A percentile compares a stretch with the other conserved stretches of the same genome.
Evolutionary conservation across 768 basidiomycete genomes (phyloP).

Genomic region (Steccherinum ochraceum): DNA sequence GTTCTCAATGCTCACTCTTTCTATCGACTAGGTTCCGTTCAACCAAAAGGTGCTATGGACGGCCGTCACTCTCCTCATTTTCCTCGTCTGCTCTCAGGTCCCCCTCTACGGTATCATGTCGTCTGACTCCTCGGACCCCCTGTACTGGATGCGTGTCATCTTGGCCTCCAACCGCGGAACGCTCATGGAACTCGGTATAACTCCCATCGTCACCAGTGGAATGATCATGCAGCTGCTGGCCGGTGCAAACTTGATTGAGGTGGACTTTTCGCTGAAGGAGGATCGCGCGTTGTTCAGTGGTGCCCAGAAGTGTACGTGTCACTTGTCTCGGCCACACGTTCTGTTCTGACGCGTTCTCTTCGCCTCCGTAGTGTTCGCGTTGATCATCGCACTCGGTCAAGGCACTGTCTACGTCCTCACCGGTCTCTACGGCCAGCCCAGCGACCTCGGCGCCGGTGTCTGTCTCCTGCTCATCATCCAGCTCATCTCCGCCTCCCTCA

Average conservation of each 20-base stretch:
- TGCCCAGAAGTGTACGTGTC: constrained; percentile 86
- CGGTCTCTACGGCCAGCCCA: constrained; percentile 92
- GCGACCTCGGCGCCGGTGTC: constrained; percentile 92
- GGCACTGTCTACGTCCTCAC: constrained; percentile 96
- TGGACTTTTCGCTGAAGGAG: constrained; percentile 96
- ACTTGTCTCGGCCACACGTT: not conserved
- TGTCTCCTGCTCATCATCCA: constrained; percentile 96
- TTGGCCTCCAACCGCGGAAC: constrained; percentile 97
- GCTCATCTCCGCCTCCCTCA: constrained; percentile 86
- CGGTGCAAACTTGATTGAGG: constrained; percentile 95
- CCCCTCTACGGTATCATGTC: constrained; percentile 99
- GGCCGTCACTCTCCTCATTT: constrained; percentile 97
- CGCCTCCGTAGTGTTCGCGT: constrained; percentile 72
- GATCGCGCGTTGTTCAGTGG: constrained; percentile 93
- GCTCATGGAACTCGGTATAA: constrained; percentile 98
- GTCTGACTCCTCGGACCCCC: constrained; percentile 96
- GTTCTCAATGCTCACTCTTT: not conserved
- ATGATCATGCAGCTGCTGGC: constrained; percentile 99
- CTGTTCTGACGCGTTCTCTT: not conserved
- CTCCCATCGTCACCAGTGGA: constrained; percentile 94
- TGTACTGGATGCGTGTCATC: constrained; percentile 99
- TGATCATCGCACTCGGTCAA: constrained; percentile 94
- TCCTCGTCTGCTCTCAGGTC: constrained; percentile 98
- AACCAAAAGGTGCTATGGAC: constrained; percentile 99
- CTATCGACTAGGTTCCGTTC: constrained; percentile 73